These are phyloP conservation scores for Penicillium sp. DNA, from an alignment of 2,329 filamentous ascomycete species.

Conservation along the genomic window DNA sequence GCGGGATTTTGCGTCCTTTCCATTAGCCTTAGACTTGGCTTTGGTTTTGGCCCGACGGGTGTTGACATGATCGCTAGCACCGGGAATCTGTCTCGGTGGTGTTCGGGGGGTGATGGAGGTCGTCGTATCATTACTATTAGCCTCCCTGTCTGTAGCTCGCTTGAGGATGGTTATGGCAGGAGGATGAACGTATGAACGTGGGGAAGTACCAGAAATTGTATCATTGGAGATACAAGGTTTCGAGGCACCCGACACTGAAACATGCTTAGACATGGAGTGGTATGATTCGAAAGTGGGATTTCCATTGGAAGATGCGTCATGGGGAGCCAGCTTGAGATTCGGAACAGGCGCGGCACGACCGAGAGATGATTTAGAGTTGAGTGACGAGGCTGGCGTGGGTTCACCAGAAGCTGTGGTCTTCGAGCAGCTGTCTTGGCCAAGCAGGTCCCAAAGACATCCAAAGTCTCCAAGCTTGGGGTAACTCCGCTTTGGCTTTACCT, in stretches of 20 bases:
- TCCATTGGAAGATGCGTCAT: background rate
- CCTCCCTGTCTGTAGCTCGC: background rate
- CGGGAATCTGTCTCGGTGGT: background rate
- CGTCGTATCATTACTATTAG: no score
- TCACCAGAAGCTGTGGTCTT: background rate
- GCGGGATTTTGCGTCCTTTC: background rate
- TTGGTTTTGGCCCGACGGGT: slow-evolving; percentile 4
- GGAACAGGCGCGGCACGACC: slow-evolving; percentile 9
- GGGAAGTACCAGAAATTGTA: background rate
- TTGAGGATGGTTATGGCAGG: slow-evolving; percentile 7
- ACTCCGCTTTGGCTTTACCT: slow-evolving; percentile 3
- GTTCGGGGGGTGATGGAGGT: background rate
- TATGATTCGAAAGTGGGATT: background rate
- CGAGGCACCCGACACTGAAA: slow-evolving; percentile 1
- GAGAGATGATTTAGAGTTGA: slow-evolving; percentile 1
- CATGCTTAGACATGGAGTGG: slow-evolving; percentile 4
- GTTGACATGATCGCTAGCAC: background rate
- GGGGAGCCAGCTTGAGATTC: slow-evolving; percentile 19
- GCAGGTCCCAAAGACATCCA: slow-evolving; percentile 38
- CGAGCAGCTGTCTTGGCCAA: slow-evolving; percentile 24
- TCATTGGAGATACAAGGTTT: slow-evolving; percentile 4
- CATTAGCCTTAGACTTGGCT: slow-evolving; percentile 1
- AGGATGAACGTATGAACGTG: background rate
- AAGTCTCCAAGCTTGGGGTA: slow-evolving; percentile 42
- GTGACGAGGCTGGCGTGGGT: background rate